A percentile compares a stretch with the other conserved stretches of the same genome.
Conservation (phyloP, 1,139 yeast species). For the Pichia sp. region DNA sequence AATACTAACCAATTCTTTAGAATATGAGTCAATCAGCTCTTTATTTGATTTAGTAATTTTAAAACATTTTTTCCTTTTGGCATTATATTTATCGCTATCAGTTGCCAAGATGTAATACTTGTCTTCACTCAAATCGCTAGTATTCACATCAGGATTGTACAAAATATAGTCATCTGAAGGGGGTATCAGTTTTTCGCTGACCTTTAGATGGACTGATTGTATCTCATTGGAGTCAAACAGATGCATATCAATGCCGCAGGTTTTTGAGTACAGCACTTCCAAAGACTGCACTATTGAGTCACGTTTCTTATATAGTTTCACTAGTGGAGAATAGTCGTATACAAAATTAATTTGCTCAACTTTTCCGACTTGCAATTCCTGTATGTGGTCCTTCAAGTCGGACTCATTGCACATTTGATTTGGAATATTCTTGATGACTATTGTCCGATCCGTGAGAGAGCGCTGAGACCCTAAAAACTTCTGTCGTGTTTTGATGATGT, state of each 20-base stretch:
- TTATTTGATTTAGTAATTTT: conserved; percentile 4
- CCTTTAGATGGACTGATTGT: conserved; percentile 16
- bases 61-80: conserved; percentile 33
- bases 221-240: conserved; percentile 13
- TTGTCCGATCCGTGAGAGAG: conserved; percentile 88
- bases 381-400: conserved; percentile 50
- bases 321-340: conserved; percentile 51
- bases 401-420: conserved; percentile 39
- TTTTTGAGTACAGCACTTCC: conserved; percentile 45
- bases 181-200: conserved; percentile 8
- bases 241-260: conserved; percentile 41
- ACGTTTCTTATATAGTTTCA: conserved; percentile 40
- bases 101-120: conserved; percentile 15
- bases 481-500: conserved; percentile 77
- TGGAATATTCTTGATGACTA: conserved; percentile 51
- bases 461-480: conserved; percentile 81
- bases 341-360: conserved; percentile 52
- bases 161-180: conserved; percentile 19
- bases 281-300: conserved; percentile 34
- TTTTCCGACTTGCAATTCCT: conserved; percentile 57
- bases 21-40: conserved; percentile 62
- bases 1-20: conserved; percentile 49
- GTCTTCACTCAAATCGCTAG: conserved; percentile 5
- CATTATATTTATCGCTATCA: conserved; percentile 12
- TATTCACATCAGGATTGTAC: conserved; percentile 18